Evolutionary conservation across 2,329 filamentous ascomycete species (phyloP).

Genomic region (Albifimbria verrucaria): DNA sequence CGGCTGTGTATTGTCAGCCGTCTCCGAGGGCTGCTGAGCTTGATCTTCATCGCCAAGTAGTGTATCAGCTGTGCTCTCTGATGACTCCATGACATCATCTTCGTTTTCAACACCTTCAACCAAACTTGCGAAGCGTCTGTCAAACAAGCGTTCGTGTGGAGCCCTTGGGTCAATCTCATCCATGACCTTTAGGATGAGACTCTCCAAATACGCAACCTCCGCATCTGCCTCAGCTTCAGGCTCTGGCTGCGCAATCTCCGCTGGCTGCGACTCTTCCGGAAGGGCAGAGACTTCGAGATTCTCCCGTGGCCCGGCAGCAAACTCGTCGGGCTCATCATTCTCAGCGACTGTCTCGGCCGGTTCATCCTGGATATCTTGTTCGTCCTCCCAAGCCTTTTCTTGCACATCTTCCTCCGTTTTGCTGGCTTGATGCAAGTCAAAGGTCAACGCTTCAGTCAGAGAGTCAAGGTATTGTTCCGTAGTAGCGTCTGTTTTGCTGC

Average conservation of each 20-base stretch:
- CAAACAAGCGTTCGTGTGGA: conserved; percentile 44
- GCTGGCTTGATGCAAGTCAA: conserved; percentile 22
- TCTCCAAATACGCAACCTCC: conserved; percentile 32
- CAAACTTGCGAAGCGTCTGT: conserved; percentile 48
- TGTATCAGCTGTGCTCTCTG: conserved; percentile 22
- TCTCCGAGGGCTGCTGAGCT: background rate
- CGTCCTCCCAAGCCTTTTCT: conserved; percentile 8
- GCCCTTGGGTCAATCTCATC: conserved; percentile 39
- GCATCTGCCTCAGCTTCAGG: background rate
- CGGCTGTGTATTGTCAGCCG: background rate
- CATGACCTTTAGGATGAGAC: conserved; percentile 51
- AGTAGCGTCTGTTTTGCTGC: conserved; percentile 43
- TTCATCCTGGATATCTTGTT: conserved; percentile 4
- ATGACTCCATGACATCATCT: no score
- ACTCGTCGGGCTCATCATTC: background rate
- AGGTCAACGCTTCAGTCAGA: conserved; percentile 46
- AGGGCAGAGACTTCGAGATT: no score
- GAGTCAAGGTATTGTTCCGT: conserved; percentile 46
- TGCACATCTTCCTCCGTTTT: conserved; percentile 15
- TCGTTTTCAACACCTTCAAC: no score
- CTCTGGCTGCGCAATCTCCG: background rate
- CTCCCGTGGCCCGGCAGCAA: background rate
- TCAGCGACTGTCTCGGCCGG: background rate
- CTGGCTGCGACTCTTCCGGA: background rate
- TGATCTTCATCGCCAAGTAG: background rate